Base-by-base conservation (phyloP, 805 yeast genomes). In the Starmerella floricola region DNA sequence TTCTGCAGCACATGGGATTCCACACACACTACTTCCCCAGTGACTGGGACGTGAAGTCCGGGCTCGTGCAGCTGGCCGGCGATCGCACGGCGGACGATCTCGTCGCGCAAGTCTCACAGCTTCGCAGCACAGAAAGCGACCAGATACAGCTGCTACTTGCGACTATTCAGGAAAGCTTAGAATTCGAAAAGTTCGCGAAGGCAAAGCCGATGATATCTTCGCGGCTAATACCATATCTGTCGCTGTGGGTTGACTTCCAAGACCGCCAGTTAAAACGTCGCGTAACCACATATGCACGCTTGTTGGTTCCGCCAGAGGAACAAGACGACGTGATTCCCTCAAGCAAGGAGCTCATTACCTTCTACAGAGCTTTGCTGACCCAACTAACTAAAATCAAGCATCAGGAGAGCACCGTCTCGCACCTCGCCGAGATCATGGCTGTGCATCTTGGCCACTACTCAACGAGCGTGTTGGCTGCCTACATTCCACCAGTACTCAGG, bases 211-310 rank as follows among this genome's bases (percentile, higher is more conserved):
- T 61, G 39, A 72, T 75, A 43, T 83, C 79, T 31, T 68, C 66
- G 35, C 76, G 78, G 27, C 87, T 91, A 57, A 94, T 84, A 58
- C 95, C 96, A 1, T 84, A 80, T 57, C 65, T 91, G 36, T 72
- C 72, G 31, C 61, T 84, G 12, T 91, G 97, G 96, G 78, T 91
- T 10, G 76, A 76, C 16, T 81, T 84, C 54, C 97, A 91, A 61
- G 86, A 83, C 47, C 65, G 69, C 8, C 58, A 68, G 26, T 67
- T 88, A 51, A 70, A 72, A 31, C 41, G 19, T 15, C 48, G 51
- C 69, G 76, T 39, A 71, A 73, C 18, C 62, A 76, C 4, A 73
- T 74, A 46, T 60, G 79, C 44, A 72, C 76, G 34, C 37, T 47
- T 60, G 40, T 68, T 49, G 15, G 38, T 44, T 61, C 65, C 47